phyloP scores from a whole-genome alignment of 768 basidiomycete genomes.

The Amanita phalloides region DNA sequence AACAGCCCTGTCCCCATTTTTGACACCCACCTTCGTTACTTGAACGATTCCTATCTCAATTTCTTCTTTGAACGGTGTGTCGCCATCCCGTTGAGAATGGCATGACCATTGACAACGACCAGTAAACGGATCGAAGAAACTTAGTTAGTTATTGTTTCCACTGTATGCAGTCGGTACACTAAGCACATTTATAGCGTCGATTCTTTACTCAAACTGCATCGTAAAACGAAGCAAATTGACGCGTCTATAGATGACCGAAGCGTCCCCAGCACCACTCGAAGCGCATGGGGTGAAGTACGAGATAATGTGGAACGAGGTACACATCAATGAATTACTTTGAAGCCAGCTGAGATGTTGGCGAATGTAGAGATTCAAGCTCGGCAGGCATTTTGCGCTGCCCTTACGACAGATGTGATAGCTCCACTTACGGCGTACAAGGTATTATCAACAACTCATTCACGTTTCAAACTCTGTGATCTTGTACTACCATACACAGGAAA shows the following conservation, averaged over 20 bases:
- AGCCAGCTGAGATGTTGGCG: slow-evolving; percentile 4
- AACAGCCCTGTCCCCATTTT: slow-evolving; percentile 61
- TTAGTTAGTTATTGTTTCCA: slow-evolving; percentile 40
- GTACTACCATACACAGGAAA: slow-evolving; percentile 43
- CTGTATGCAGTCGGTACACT: background rate
- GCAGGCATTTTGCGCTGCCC: slow-evolving; percentile 64
- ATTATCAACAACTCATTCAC: background rate
- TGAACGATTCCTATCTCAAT: slow-evolving; percentile 66
- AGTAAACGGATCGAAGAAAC: slow-evolving; percentile 79
- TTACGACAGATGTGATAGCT: slow-evolving; percentile 63
- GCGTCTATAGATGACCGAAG: slow-evolving; percentile 60
- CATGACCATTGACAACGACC: slow-evolving; percentile 12
- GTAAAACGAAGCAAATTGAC: slow-evolving; percentile 63
- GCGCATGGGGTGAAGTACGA: slow-evolving; percentile 75
- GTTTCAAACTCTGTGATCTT: background rate
- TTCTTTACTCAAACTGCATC: slow-evolving; percentile 61
- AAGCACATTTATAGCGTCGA: slow-evolving; percentile 43
- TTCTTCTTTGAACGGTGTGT: slow-evolving; percentile 83
- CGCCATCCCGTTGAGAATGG: slow-evolving; percentile 6
- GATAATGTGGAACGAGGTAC: slow-evolving; percentile 79
- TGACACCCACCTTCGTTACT: slow-evolving; percentile 56
- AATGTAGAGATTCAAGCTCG: slow-evolving; percentile 68
- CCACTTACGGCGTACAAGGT: slow-evolving; percentile 60
- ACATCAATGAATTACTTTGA: slow-evolving; percentile 10
- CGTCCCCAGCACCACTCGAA: slow-evolving; percentile 52